Evolutionary conservation across 495 filamentous ascomycete species (phyloP).

Genomic region (Jackrogersella multiformis): DNA sequence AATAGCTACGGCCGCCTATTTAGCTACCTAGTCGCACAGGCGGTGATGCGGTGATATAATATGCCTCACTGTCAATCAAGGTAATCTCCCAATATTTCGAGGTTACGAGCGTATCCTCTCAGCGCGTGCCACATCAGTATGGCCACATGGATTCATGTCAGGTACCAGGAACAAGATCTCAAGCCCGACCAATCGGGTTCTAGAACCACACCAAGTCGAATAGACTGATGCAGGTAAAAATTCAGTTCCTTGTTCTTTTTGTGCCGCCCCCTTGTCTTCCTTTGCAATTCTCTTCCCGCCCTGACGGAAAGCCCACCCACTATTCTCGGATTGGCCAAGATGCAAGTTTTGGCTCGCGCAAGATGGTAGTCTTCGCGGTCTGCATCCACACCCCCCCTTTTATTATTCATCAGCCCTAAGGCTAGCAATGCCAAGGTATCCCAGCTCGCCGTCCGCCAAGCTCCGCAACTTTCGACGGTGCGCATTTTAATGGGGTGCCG

Average conservation of each 20-base stretch:
- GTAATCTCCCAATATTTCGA: conserved; percentile 11
- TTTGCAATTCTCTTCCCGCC: conserved; percentile 29
- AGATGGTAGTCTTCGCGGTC: not conserved
- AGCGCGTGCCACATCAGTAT: conserved; percentile 42
- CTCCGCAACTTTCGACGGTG: conserved; percentile 14
- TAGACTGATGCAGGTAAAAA: conserved; percentile 32
- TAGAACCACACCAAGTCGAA: conserved; percentile 24
- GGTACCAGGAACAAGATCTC: conserved; percentile 49
- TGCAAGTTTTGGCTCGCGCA: conserved; percentile 1
- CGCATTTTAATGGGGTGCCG: conserved; percentile 23
- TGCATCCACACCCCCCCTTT: conserved; percentile 22
- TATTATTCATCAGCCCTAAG: conserved; percentile 40
- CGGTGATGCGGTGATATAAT: conserved; percentile 28
- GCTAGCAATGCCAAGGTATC: conserved; percentile 19
- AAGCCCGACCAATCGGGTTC: conserved; percentile 35
- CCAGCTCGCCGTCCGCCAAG: conserved; percentile 23
- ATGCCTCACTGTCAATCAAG: conserved; percentile 27
- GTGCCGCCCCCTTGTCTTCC: conserved; percentile 35
- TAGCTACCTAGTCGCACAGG: conserved; percentile 22
- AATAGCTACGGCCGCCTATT: conserved; percentile 5
- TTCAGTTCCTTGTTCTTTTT: conserved; percentile 27
- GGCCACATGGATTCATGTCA: conserved; percentile 47
- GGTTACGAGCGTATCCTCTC: conserved; percentile 38
- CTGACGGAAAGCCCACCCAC: conserved; percentile 11
- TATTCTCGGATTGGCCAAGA: conserved; percentile 25